phyloP scores from a whole-genome alignment of 148 eudicot genomes.

The Beta vulgaris region DNA sequence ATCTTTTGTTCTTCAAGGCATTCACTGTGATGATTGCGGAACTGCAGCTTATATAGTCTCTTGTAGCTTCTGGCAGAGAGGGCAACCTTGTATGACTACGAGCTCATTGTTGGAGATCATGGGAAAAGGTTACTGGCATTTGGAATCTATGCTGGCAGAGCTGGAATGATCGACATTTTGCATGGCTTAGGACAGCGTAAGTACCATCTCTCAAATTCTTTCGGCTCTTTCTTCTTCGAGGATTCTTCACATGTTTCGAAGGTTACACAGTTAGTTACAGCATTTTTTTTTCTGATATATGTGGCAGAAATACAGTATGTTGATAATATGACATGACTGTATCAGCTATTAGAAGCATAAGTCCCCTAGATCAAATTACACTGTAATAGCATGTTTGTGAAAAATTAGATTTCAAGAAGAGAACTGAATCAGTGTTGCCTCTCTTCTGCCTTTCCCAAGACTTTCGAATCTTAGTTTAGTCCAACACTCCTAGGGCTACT shows the following conservation, averaged over 20 bases:
- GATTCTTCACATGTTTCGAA: neutral
- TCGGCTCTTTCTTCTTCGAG: neutral
- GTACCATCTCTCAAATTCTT: slow-evolving; percentile 21
- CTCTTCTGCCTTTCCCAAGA: neutral
- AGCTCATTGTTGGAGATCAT: slow-evolving; percentile 84
- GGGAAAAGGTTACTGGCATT: slow-evolving; percentile 89
- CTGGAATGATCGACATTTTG: slow-evolving; percentile 89
- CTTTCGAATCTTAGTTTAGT: too few species aligned
- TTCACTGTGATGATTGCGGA: slow-evolving; percentile 11
- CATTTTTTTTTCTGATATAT: too few species aligned
- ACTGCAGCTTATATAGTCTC: slow-evolving; percentile 16
- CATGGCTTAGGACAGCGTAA: slow-evolving; percentile 85
- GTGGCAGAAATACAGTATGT: neutral
- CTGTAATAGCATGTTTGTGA: neutral
- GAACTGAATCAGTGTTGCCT: neutral
- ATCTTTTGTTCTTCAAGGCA: neutral
- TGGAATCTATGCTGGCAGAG: slow-evolving; percentile 95
- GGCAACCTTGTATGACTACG: slow-evolving; percentile 89
- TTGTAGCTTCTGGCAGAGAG: slow-evolving; percentile 68
- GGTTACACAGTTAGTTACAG: neutral
- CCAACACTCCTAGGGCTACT: too few species aligned
- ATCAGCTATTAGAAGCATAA: neutral
- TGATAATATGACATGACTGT: neutral
- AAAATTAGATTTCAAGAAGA: neutral
- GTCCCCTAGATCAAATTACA: neutral